Evolutionary conservation across 106 monocot genomes (phyloP).

Genomic region (Dactylorhiza incarnata): DNA sequence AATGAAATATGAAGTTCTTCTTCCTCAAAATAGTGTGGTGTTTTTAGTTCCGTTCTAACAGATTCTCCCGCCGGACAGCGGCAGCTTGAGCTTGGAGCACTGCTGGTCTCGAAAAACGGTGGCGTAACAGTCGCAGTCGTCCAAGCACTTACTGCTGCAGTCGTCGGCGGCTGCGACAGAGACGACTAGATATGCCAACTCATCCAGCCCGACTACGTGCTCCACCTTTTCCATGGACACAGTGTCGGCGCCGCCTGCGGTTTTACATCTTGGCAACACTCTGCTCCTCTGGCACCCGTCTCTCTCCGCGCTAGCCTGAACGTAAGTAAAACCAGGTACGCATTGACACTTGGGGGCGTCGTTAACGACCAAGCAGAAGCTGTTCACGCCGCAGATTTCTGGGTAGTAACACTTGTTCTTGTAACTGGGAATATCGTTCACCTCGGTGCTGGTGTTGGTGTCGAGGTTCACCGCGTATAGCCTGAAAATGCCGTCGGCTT

Average conservation of each 20-base stretch:
- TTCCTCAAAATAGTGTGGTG: too few species aligned
- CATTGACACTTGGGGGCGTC: too few species aligned
- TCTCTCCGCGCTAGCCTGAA: too few species aligned
- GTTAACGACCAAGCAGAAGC: too few species aligned
- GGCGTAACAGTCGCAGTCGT: constrained; percentile 3
- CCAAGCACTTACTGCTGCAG: background rate
- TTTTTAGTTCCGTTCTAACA: too few species aligned
- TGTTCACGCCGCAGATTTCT: too few species aligned
- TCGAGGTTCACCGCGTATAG: too few species aligned
- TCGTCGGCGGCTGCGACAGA: background rate
- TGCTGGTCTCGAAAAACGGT: background rate
- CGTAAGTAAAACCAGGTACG: too few species aligned
- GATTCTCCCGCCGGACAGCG: background rate
- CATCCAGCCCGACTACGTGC: background rate
- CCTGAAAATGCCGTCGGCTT: too few species aligned
- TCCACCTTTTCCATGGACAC: background rate
- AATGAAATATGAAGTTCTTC: too few species aligned
- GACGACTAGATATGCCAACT: background rate
- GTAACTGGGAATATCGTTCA: background rate
- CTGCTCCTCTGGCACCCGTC: background rate
- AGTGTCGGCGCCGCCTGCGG: background rate
- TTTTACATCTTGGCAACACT: background rate
- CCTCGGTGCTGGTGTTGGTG: too few species aligned
- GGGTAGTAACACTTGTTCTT: background rate
- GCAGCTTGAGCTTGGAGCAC: constrained; percentile 1